Conservation (phyloP, 495 filamentous ascomycete genomes). For the Annulohypoxylon moriforme region DNA sequence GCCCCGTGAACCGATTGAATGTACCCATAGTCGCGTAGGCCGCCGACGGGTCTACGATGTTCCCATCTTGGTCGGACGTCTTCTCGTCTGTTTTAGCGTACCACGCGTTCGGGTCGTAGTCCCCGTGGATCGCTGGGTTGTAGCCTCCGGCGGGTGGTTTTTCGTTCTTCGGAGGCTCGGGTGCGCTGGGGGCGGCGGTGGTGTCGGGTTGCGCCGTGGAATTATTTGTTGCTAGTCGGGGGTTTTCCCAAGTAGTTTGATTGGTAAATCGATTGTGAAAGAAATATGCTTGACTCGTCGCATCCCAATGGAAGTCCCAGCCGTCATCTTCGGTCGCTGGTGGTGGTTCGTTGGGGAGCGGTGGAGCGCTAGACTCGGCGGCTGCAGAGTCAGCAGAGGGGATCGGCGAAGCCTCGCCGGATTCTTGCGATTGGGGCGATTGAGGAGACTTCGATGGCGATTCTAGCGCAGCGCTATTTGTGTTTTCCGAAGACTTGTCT, state of each 20-base stretch:
- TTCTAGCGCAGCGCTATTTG: constrained; percentile 13
- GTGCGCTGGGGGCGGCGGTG: constrained; percentile 40
- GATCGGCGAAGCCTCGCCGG: constrained; percentile 48
- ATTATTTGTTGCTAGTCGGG: constrained; percentile 71
- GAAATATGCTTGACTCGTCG: constrained; percentile 76
- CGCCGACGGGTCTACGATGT: constrained; percentile 46
- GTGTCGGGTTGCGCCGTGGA: constrained; percentile 34
- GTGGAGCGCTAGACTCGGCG: constrained; percentile 49
- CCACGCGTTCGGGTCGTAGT: constrained; percentile 92
- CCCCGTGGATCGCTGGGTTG: constrained; percentile 94
- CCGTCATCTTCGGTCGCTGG: constrained; percentile 75
- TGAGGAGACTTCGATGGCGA: constrained; percentile 5
- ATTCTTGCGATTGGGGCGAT: constrained; percentile 27
- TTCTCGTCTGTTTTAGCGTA: constrained; percentile 73
- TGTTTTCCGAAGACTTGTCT: constrained; percentile 6
- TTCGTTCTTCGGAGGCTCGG: constrained; percentile 50
- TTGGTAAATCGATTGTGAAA: constrained; percentile 89
- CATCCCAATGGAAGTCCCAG: constrained; percentile 89
- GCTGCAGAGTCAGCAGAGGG: constrained; percentile 17
- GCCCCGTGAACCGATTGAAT: constrained; percentile 95
- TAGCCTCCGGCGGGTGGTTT: constrained; percentile 72
- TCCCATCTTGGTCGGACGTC: constrained; percentile 32
- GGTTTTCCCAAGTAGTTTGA: constrained; percentile 88
- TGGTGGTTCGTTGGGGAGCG: constrained; percentile 54
- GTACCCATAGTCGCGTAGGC: constrained; percentile 73